Evolutionary conservation across 2,329 filamentous ascomycete genomes (phyloP), one percentile per base, ranked within the genome.

Genomic region (Diaporthe sp.): DNA sequence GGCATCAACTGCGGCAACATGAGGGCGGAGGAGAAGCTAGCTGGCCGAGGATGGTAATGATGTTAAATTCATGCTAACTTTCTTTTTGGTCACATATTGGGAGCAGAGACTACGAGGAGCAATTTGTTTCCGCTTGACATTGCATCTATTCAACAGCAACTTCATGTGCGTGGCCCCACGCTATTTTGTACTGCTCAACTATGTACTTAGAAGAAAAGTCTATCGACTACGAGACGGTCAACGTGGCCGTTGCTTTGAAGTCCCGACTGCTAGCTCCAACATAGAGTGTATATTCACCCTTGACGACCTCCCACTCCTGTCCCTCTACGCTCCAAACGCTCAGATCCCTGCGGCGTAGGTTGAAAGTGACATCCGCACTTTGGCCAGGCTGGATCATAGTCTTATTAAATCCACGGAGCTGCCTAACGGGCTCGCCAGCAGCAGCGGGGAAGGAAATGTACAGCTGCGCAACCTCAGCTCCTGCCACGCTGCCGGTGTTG

Each of bases 1-100:
- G 97, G 97, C 35, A 95, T 98, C 82, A 98, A 96, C 85, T 94
- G 94, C 78, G 90, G 91, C 76, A 90, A 89, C 79, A 93, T 98
- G 93, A 88, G 89, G 76, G 90, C 94, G 71, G 89, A 89, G 75
- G 93, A 98, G 85, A 97, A 94, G 90, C 87, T 98, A 85, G 94
- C 96, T 40, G 92, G 91, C 76, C 88, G 96, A 75, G 96, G 96
- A 13, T 98, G 95, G 95, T 98, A 90, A 12, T 28, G 22, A 9
- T 7, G 7, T 52, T 3, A 50, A 2, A 25, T 28, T 28, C 28
- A 22, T 30, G 7, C 45, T 9, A 13, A 13, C 3, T 12, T 40
- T 30, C n/a, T 15, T 17, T 8, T 54, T 5, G 2, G 7, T 28
- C 47, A 54, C 33, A 30, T 22, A 9, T 10, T 40, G 13, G 22